Evolutionary conservation across 148 eudicot genomes (phyloP), one percentile per base, ranked within the genome.

Genomic region (Rhododendron molle): DNA sequence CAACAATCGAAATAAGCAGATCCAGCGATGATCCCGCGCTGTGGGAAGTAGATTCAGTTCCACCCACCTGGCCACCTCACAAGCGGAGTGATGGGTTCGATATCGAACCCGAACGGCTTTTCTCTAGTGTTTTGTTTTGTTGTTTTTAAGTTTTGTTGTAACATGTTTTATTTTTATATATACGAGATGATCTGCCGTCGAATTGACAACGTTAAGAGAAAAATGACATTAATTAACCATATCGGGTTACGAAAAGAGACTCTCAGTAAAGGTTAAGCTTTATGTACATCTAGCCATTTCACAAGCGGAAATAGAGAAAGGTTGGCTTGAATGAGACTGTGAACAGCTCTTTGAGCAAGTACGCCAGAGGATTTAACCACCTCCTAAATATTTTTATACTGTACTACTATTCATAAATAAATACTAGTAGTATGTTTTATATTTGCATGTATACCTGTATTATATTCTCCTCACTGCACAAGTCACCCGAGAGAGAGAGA

Each of bases 341-440:
- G 83, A 81, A 65, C 74, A 81, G 56, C 46, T 20, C 49, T 14
- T 54, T 81, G 71, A 81, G 83, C 69, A 60, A 83, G 40, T 44
- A 67, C 67, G 76, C 77, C 56, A 65, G 76, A 44, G 56, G 47
- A 67, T 62, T 40, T n/a, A 82, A 62, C 74, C 74, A 30, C 44
- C 36, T 49, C 15, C 6, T 11, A 13, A 47, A 6, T 79, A 80
- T 49, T 49, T 50, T 50, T n/a, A n/a, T n/a, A n/a, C n/a, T n/a
- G 12, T 12, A n/a, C 18, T 38, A 46, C 43, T 5, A 40, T 40
- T 20, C 14, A 10, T 23, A 13, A 4, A 69, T 30, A 4, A 30
- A 30, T 71, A 34, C 36, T 34, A 2, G 34, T 32, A 32, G 36
- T 34, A 13, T 30, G n/a, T 60, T 7, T 60, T 60, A 60, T 60